These are phyloP conservation scores for Aspergillus hancockii DNA, from an alignment of 495 filamentous ascomycete genomes.

Conservation along the genomic window DNA sequence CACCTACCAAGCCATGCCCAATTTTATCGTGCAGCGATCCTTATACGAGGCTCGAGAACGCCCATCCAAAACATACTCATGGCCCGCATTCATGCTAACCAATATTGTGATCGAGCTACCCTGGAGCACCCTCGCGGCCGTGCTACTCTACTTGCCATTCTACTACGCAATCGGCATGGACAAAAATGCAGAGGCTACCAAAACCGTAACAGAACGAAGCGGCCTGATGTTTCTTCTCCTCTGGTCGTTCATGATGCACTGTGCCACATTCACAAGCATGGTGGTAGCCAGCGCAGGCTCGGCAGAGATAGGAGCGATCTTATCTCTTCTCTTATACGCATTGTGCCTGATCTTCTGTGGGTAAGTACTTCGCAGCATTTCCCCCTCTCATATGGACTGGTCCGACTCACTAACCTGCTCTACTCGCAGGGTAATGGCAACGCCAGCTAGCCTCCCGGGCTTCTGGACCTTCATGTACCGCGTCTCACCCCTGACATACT, in stretches of 20 bases:
- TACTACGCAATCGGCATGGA: constrained; percentile 64
- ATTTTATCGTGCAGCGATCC: constrained; percentile 62
- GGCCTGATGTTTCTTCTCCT: constrained; percentile 52
- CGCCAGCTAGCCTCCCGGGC: constrained; percentile 55
- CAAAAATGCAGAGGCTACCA: constrained; percentile 36
- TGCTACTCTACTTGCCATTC: constrained; percentile 55
- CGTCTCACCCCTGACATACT: constrained; percentile 63
- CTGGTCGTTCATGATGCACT: constrained; percentile 49
- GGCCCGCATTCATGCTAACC: constrained; percentile 65
- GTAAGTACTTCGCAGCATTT: too few species aligned
- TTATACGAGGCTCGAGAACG: constrained; percentile 80
- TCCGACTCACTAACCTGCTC: too few species aligned
- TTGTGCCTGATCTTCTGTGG: constrained; percentile 8
- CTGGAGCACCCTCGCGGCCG: constrained; percentile 61
- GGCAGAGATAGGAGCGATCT: constrained; percentile 22
- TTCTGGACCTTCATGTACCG: constrained; percentile 78
- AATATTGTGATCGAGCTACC: constrained; percentile 67
- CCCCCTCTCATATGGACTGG: too few species aligned
- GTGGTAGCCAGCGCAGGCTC: constrained; percentile 54
- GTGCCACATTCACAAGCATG: constrained; percentile 56
- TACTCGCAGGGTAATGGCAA: constrained; percentile 57
- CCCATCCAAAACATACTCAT: constrained; percentile 73
- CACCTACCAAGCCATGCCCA: constrained; percentile 69
- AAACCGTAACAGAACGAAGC: constrained; percentile 39
- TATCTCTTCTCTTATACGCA: background rate